Conservation (phyloP, 139 green algal species). For the Coelastrella sp. region DNA sequence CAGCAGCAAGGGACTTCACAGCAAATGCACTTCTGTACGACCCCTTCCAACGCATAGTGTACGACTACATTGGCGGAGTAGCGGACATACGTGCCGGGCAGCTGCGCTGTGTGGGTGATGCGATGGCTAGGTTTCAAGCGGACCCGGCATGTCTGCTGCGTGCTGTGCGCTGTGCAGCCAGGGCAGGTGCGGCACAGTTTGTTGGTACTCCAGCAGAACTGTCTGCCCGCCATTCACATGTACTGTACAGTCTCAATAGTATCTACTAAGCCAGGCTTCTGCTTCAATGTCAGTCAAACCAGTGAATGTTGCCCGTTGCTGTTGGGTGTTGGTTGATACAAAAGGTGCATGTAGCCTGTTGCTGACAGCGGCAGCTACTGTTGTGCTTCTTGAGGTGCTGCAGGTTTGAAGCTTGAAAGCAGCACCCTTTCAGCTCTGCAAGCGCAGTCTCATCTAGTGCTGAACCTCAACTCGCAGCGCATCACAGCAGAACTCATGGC, state of each 20-base stretch:
- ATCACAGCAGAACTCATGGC: constrained; percentile 20
- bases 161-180: constrained; percentile 68
- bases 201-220: no score
- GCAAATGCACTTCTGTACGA: constrained; percentile 85
- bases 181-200: constrained; percentile 40
- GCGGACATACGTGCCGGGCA: constrained; percentile 55
- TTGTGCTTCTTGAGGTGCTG: not conserved
- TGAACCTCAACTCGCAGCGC: not conserved
- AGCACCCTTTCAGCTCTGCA: not conserved
- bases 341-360: no score
- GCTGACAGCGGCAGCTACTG: no score
- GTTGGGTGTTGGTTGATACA: no score
- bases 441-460: not conserved
- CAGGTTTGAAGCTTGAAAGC: constrained; percentile 30
- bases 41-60: constrained; percentile 70
- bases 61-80: constrained; percentile 74
- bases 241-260: no score
- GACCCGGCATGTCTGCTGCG: constrained; percentile 75
- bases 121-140: constrained; percentile 56
- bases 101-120: constrained; percentile 61
- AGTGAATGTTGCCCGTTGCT: no score
- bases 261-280: no score
- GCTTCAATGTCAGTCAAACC: no score
- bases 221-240: no score
- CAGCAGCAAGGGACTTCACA: constrained; percentile 77